Evolutionary conservation across 768 basidiomycete genomes (phyloP).

Genomic region (Lactifluus subvellereus): DNA sequence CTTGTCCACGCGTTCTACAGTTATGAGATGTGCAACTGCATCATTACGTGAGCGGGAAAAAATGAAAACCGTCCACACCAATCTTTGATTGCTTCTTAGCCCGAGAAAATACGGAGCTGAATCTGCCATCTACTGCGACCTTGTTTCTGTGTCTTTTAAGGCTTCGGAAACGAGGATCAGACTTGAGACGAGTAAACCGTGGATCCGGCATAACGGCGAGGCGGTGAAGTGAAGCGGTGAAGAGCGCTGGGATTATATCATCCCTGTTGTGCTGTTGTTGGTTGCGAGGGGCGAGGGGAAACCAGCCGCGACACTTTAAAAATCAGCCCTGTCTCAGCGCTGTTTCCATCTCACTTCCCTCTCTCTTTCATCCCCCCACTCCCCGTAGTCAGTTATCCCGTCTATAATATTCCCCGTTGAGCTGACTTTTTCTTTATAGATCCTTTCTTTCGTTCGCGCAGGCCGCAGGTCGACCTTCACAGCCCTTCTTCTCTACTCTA

Average conservation of each 20-base stretch:
- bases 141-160: constrained; percentile 77
- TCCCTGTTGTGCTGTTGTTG: not conserved
- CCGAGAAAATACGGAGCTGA: constrained; percentile 68
- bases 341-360: not conserved
- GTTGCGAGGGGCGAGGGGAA: constrained; percentile 12
- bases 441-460: constrained; percentile 22
- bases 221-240: not conserved
- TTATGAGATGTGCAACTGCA: not conserved
- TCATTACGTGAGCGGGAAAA: constrained; percentile 11
- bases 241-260: not conserved
- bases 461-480: constrained; percentile 35
- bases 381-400: not conserved
- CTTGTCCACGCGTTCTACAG: constrained; percentile 65
- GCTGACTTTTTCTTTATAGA: constrained; percentile 17
- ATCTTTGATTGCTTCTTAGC: constrained; percentile 31
- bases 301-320: constrained; percentile 20
- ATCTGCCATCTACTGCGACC: constrained; percentile 87
- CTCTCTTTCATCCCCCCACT: not conserved
- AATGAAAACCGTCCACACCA: constrained; percentile 24
- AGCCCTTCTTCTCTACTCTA: constrained; percentile 22
- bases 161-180: constrained; percentile 89
- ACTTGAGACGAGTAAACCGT: constrained; percentile 80
- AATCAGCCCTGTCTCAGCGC: constrained; percentile 10
- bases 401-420: not conserved
- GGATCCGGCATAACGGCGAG: constrained; percentile 41